phyloP scores from a whole-genome alignment of 768 basidiomycete species.

The Russula compacta region DNA sequence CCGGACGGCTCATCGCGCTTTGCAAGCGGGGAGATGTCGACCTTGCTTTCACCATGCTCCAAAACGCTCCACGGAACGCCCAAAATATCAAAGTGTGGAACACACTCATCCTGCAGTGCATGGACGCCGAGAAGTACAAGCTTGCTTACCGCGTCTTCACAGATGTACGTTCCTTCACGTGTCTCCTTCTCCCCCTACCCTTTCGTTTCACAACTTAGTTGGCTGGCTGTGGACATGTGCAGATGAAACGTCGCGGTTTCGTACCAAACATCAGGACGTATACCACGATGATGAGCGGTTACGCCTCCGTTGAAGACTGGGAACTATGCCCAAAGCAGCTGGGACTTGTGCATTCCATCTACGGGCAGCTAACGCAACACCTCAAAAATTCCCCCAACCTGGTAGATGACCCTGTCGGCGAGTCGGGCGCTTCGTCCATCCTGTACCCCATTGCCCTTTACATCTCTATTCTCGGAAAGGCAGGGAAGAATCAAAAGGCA shows the following conservation, averaged over 20 bases:
- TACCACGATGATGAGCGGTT: constrained; percentile 58
- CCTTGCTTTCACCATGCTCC: constrained; percentile 56
- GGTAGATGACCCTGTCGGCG: constrained; percentile 38
- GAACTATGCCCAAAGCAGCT: constrained; percentile 48
- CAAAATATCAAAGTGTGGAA: constrained; percentile 77
- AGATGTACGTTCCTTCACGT: constrained; percentile 41
- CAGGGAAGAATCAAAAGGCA: constrained; percentile 51
- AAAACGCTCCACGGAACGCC: constrained; percentile 59
- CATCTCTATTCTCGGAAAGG: constrained; percentile 55
- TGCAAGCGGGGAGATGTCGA: constrained; percentile 48
- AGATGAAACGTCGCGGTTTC: constrained; percentile 86
- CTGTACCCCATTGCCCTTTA: constrained; percentile 46
- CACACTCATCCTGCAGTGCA: constrained; percentile 57
- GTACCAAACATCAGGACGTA: constrained; percentile 60
- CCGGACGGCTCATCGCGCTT: constrained; percentile 47
- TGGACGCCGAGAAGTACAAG: constrained; percentile 48
- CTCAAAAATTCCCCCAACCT: constrained; percentile 40
- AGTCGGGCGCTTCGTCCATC: constrained; percentile 17
- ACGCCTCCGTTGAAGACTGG: constrained; percentile 58
- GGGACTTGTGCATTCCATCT: constrained; percentile 48
- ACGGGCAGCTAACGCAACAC: constrained; percentile 46
- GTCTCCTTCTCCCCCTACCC: neutral
- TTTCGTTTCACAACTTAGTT: neutral
- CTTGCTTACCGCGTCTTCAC: constrained; percentile 56
- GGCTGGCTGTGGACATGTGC: neutral